These are phyloP conservation scores for Colletotrichum viniferum DNA, from an alignment of 2,329 filamentous ascomycete genomes.

Conservation along the genomic window DNA sequence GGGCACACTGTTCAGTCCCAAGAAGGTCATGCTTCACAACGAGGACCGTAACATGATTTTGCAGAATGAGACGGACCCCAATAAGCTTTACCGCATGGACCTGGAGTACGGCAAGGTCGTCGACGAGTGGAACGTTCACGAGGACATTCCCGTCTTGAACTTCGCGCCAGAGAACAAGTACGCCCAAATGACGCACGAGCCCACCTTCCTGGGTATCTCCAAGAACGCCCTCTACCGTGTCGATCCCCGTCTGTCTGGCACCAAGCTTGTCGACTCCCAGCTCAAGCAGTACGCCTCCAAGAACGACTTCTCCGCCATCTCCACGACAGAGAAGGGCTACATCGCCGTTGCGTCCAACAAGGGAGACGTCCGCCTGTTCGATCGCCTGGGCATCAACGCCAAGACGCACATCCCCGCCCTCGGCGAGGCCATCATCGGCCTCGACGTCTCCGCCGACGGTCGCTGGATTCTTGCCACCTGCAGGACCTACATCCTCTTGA, in stretches of 20 bases:
- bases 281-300: conserved; percentile 97
- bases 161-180: conserved; percentile 99
- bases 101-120: conserved; percentile 97
- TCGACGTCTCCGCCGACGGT: conserved; percentile 94
- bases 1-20: conserved; percentile 88
- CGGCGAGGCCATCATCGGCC: conserved; percentile 90
- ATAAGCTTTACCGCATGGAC: conserved; percentile 96
- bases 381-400: conserved; percentile 93
- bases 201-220: conserved; percentile 93
- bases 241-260: conserved; percentile 86
- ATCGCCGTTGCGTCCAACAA: conserved; percentile 98
- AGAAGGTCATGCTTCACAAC: conserved; percentile 95
- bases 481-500: conserved; percentile 90
- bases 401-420: conserved; percentile 97
- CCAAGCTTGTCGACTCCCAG: conserved; percentile 90
- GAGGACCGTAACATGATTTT: conserved; percentile 90
- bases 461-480: conserved; percentile 96
- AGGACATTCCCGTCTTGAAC: conserved; percentile 89
- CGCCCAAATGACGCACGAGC: conserved; percentile 92
- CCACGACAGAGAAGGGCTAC: conserved; percentile 95
- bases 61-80: conserved; percentile 82
- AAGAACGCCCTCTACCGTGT: conserved; percentile 92
- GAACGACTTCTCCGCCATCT: conserved; percentile 94
- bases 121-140: conserved; percentile 98
- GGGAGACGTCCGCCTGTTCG: conserved; percentile 95